phyloP scores from a whole-genome alignment of 768 basidiomycete species.

The Naganishia kalamii region DNA sequence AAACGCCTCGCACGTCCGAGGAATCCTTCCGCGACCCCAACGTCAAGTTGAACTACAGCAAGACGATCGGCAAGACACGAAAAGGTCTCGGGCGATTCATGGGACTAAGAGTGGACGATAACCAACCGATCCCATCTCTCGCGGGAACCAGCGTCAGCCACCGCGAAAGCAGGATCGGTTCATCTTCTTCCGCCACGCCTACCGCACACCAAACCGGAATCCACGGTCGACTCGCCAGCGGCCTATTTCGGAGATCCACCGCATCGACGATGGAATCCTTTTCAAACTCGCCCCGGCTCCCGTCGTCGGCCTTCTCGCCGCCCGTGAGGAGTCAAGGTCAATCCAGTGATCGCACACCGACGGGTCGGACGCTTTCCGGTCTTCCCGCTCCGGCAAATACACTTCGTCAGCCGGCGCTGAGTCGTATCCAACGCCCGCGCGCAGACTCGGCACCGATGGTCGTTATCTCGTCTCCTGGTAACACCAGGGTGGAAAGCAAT shows the following conservation, averaged over 20 bases:
- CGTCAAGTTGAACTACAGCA: slow-evolving; percentile 65
- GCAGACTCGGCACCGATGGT: slow-evolving; percentile 42
- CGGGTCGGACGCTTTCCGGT: slow-evolving; percentile 22
- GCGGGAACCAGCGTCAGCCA: not conserved
- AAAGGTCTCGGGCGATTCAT: not conserved
- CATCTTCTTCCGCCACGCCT: not conserved
- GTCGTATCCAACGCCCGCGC: slow-evolving; percentile 29
- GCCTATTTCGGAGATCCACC: slow-evolving; percentile 2
- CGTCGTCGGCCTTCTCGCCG: not conserved
- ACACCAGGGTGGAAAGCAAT: not conserved
- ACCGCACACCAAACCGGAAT: not conserved
- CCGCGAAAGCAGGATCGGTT: not conserved
- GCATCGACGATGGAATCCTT: not conserved
- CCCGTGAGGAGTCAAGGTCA: not conserved
- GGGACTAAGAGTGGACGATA: not conserved
- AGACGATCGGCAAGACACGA: slow-evolving; percentile 61
- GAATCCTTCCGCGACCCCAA: slow-evolving; percentile 47
- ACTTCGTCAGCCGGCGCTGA: slow-evolving; percentile 30
- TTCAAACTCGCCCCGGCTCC: not conserved
- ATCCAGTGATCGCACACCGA: slow-evolving; percentile 14
- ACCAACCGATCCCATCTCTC: not conserved
- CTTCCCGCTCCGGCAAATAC: slow-evolving; percentile 23
- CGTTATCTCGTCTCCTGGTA: slow-evolving; percentile 19
- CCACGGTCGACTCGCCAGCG: not conserved
- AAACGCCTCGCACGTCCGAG: slow-evolving; percentile 9